These are phyloP conservation scores for Talaromyces liani DNA, from an alignment of 495 filamentous ascomycete genomes.

Conservation along the genomic window DNA sequence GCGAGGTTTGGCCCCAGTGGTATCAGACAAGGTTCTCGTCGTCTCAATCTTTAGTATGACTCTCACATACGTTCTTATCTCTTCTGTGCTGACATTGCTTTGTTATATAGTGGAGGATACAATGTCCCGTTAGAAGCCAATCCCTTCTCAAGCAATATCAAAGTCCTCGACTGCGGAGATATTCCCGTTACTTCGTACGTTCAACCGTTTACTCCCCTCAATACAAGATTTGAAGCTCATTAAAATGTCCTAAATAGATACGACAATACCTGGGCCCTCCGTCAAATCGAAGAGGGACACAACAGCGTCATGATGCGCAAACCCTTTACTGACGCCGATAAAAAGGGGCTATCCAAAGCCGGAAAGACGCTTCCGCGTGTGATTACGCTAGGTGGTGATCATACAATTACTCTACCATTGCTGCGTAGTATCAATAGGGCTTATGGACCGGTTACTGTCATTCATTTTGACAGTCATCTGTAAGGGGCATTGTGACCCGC, in stretches of 20 bases:
- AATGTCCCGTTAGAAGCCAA: constrained; percentile 54
- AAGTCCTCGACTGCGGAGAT: constrained; percentile 69
- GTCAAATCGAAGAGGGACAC: constrained; percentile 64
- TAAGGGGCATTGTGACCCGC: constrained; percentile 17
- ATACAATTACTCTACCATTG: constrained; percentile 56
- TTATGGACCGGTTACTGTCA: constrained; percentile 60
- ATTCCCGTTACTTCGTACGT: constrained; percentile 61
- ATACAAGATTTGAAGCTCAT: neutral
- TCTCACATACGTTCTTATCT: neutral
- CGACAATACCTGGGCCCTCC: constrained; percentile 68
- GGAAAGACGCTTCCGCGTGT: constrained; percentile 54
- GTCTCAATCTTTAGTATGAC: constrained; percentile 60
- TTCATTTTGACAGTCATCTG: constrained; percentile 70
- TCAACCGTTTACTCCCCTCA: neutral
- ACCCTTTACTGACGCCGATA: constrained; percentile 38
- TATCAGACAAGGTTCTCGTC: constrained; percentile 72
- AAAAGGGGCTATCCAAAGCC: constrained; percentile 41
- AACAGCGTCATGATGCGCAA: constrained; percentile 45
- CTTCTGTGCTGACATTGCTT: neutral
- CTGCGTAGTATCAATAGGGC: constrained; percentile 58
- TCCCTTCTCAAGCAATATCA: constrained; percentile 58
- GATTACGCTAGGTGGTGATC: constrained; percentile 62
- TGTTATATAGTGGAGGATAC: constrained; percentile 47
- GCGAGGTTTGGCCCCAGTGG: constrained; percentile 77
- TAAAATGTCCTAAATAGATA: constrained; percentile 22